These are phyloP conservation scores for Henckelia pumila DNA, from an alignment of 257 asterid species.

Conservation along the genomic window DNA sequence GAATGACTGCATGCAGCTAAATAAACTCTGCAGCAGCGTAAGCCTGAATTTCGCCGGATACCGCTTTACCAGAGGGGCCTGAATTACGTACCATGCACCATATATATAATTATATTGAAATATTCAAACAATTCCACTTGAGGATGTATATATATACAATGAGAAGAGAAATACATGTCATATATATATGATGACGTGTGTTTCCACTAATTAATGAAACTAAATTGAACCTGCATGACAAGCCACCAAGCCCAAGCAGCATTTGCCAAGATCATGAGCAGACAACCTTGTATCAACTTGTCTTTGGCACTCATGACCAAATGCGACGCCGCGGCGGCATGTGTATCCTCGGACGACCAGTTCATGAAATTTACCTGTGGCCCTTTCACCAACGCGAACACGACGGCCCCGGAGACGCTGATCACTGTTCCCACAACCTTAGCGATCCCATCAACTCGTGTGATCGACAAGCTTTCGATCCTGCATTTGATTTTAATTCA, in stretches of 20 bases:
- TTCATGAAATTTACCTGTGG: constrained; percentile 41
- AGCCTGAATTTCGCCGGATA: constrained; percentile 58
- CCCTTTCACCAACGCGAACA: constrained; percentile 62
- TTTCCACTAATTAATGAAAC: not conserved
- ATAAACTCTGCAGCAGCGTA: constrained; percentile 51
- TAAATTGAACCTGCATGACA: constrained; percentile 47
- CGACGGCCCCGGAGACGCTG: constrained; percentile 56
- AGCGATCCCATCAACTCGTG: constrained; percentile 35
- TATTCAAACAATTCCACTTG: too few species aligned
- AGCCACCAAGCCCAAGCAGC: constrained; percentile 57
- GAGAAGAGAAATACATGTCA: too few species aligned
- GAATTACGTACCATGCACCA: too few species aligned
- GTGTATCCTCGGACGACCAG: constrained; percentile 22
- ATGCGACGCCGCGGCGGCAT: constrained; percentile 2
- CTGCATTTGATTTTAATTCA: too few species aligned
- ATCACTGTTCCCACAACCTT: constrained; percentile 45
- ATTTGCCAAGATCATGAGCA: constrained; percentile 54
- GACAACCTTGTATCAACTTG: constrained; percentile 51
- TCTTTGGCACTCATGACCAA: constrained; percentile 22
- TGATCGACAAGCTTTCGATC: constrained; percentile 46
- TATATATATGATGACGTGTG: too few species aligned
- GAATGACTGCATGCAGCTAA: constrained; percentile 60
- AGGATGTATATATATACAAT: too few species aligned
- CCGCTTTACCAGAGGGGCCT: constrained; percentile 53
- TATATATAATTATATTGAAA: too few species aligned